Base-by-base conservation (phyloP, 306 rosid species). In the Quercus aquifolioides region DNA sequence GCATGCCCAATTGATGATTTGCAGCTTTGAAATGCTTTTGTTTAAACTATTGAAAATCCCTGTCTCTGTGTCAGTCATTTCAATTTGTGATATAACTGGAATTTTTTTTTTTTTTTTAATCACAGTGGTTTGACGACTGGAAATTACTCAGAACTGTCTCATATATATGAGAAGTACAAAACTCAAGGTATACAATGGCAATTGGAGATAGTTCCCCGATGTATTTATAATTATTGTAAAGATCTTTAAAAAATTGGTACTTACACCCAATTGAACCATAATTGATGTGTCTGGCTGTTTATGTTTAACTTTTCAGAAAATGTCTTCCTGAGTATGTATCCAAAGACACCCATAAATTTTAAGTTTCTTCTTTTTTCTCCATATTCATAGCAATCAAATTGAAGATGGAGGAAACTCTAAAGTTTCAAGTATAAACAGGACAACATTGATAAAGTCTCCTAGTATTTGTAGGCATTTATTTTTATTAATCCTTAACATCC, bases 61-160 rank as follows among this genome's bases (percentile, higher is more conserved):
- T 52, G 25, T 0, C 41, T 63, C 51, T 4, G 35, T 62, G 33
- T 59, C 31, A n/a, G 14, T 60, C 67, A 25, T 62, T 62, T 5
- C 68, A 62, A 4, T 23, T 62, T 62, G 68, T 25, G 33, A 25
- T 25, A 62, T 75, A 71, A 28, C 54, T 35, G 74, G 58, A 78
- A 68, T 52, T 21, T 62, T 20, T 54, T 88, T 71, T 52, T 21
- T 62, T 20, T 54, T 88, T 77, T 79, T 67, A 70, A 79, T 86
- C 54, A 11, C 96, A 96, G 99, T 80, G 99, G 98, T 55, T 84
- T 96, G 86, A 89, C 99, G 19, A 79, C 97, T 77, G 85, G 91
- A 58, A 96, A 96, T 79, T 96, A 96, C 93, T 88, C 98, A 11
- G 99, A 96, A 76, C 87, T 96, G 77, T 82, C 98, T 6, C 96